Percentiles rank a stretch among this genome's conserved stretches.
phyloP scores from a whole-genome alignment of 164 flowering plant species.

The Vitis vinifera region DNA sequence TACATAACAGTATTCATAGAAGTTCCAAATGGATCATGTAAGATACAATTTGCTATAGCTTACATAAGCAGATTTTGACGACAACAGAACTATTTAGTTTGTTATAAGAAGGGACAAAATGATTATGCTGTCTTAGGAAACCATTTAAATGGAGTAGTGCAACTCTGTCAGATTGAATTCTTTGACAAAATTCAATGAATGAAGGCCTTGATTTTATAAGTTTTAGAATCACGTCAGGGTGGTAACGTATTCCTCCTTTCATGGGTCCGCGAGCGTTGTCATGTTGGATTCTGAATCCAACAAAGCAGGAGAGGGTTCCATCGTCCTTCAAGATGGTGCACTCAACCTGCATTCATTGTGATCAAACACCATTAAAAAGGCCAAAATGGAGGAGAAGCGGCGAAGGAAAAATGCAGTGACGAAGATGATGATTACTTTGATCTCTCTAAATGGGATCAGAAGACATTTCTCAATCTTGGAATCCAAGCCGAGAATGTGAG shows the following conservation, averaged over 20 bases:
- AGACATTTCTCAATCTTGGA: constrained; percentile 69
- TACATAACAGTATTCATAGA: too few species aligned
- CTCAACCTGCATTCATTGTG: constrained; percentile 48
- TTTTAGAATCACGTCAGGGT: constrained; percentile 54
- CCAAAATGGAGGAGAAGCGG: not conserved
- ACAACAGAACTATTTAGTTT: too few species aligned
- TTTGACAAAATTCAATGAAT: too few species aligned
- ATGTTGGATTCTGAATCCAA: constrained; percentile 79
- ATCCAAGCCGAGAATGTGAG: constrained; percentile 68
- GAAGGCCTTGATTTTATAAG: too few species aligned
- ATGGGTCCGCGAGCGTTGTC: constrained; percentile 83
- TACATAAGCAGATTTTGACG: too few species aligned
- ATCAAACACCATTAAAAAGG: not conserved
- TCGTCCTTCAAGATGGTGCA: constrained; percentile 82
- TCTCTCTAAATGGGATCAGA: constrained; percentile 63
- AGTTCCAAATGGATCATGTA: too few species aligned
- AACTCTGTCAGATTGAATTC: too few species aligned
- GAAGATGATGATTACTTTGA: constrained; percentile 33
- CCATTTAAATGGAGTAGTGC: too few species aligned
- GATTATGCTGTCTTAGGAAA: too few species aligned
- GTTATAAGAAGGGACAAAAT: too few species aligned
- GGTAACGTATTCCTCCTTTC: constrained; percentile 88
- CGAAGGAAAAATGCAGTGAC: not conserved
- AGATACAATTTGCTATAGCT: too few species aligned
- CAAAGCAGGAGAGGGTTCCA: constrained; percentile 60